These are phyloP conservation scores for Davidsoniella neocaledoniae DNA, from an alignment of 2,329 filamentous ascomycete species.

Conservation along the genomic window DNA sequence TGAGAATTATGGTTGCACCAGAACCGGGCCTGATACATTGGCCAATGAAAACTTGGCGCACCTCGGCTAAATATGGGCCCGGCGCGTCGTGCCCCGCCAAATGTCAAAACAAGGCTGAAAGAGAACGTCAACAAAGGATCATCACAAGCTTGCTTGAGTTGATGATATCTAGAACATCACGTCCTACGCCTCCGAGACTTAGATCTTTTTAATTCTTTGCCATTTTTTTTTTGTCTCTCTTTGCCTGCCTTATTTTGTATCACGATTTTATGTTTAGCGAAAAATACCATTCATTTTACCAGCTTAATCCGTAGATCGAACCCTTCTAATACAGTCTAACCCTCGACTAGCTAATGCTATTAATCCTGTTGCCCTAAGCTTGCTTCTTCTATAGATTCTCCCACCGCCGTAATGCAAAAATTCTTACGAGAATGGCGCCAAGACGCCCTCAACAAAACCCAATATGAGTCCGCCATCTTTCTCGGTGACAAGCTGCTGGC, in stretches of 20 bases:
- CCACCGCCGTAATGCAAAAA: conserved; percentile 53
- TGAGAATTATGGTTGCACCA: not conserved
- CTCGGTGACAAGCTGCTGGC: conserved; percentile 94
- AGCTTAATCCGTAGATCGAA: too few relatives aligned
- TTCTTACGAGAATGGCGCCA: conserved; percentile 90
- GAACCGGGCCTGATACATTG: not conserved
- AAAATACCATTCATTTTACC: not conserved
- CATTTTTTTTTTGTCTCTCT: too few relatives aligned
- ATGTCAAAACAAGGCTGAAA: conserved; percentile 8
- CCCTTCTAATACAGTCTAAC: too few relatives aligned
- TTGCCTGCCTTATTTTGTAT: too few relatives aligned
- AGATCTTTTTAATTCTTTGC: too few relatives aligned
- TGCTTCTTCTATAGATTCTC: not conserved
- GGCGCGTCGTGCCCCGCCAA: conserved; percentile 4
- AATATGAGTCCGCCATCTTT: conserved; percentile 92
- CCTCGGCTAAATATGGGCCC: conserved; percentile 1
- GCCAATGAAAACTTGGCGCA: conserved; percentile 4
- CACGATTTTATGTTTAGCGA: not conserved
- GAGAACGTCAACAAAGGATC: not conserved
- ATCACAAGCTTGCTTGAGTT: not conserved
- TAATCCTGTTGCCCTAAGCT: not conserved
- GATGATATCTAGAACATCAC: too few relatives aligned
- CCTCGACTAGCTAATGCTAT: not conserved
- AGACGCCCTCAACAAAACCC: conserved; percentile 86
- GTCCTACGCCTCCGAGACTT: too few relatives aligned